phyloP scores from a whole-genome alignment of 2,329 filamentous ascomycete species.

The Colletotrichum tamarilloi region DNA sequence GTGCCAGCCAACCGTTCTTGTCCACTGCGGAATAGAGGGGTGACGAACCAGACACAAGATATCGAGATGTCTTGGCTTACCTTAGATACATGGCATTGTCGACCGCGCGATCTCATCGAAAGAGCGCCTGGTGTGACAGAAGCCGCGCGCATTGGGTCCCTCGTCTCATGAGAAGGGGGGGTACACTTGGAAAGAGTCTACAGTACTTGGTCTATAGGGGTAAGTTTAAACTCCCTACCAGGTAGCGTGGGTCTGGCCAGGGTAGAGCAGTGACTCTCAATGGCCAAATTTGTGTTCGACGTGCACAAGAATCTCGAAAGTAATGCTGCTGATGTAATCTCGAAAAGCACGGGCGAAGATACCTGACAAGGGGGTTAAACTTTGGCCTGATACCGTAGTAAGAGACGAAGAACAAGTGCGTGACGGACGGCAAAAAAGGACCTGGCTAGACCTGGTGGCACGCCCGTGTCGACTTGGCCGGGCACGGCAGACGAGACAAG shows the following conservation, averaged over 20 bases:
- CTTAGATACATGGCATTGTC: not conserved
- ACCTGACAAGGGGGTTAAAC: no score
- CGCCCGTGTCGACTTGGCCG: not conserved
- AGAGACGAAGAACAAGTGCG: not conserved
- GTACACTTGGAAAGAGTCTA: not conserved
- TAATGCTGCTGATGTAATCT: no score
- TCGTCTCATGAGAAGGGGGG: constrained; percentile 15
- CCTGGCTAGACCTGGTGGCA: not conserved
- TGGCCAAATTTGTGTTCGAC: no score
- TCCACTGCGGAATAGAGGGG: not conserved
- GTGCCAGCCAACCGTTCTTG: constrained; percentile 22
- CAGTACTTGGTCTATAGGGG: no score
- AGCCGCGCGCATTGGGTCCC: constrained; percentile 27
- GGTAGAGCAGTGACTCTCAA: no score
- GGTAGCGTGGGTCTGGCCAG: no score
- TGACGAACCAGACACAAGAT: constrained; percentile 6
- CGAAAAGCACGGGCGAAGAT: no score
- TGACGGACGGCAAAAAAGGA: not conserved
- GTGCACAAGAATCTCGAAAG: no score
- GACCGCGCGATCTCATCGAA: constrained; percentile 6
- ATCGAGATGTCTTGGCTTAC: not conserved
- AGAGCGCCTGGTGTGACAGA: constrained; percentile 5
- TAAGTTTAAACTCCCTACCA: no score
- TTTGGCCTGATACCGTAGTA: no score
- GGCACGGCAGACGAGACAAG: not conserved